Evolutionary conservation across 192 early-diverging fungal species (phyloP).

Genomic region (Linnemannia hyalina): DNA sequence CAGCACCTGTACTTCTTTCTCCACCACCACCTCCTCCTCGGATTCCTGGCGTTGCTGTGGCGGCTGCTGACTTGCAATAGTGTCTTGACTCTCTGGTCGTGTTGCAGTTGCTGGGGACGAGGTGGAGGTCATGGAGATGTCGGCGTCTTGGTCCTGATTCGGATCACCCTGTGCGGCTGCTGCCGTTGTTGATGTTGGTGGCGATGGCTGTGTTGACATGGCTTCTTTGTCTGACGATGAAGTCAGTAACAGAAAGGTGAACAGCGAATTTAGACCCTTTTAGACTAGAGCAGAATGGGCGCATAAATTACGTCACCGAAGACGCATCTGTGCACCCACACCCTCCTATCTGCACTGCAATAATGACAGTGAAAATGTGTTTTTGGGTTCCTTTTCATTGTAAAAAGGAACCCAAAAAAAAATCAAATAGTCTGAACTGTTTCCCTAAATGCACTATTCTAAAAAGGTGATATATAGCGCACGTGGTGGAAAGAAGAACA

Average conservation of each 20-base stretch:
- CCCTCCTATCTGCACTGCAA: no score
- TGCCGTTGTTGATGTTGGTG: neutral
- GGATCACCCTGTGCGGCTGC: neutral
- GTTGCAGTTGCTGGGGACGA: neutral
- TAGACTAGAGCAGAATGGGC: no score
- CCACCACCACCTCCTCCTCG: neutral
- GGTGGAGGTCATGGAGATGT: neutral
- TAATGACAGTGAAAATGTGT: no score
- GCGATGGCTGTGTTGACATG: neutral
- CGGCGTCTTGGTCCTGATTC: neutral
- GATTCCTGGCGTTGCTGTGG: neutral
- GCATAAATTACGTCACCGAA: no score
- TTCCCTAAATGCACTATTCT: no score
- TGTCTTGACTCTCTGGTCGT: constrained; percentile 34
- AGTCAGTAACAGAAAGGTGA: neutral
- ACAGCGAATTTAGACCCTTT: no score
- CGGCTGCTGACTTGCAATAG: constrained; percentile 8
- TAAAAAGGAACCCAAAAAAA: no score
- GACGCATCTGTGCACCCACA: no score
- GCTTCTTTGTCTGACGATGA: neutral
- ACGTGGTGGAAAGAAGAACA: no score
- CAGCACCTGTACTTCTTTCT: neutral
- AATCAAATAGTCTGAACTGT: no score
- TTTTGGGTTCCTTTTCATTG: no score
- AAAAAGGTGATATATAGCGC: no score